Percentiles rank a stretch among this genome's conserved stretches.
Conservation (phyloP, 2,329 filamentous ascomycete genomes). For the Hypoxylon sp. region DNA sequence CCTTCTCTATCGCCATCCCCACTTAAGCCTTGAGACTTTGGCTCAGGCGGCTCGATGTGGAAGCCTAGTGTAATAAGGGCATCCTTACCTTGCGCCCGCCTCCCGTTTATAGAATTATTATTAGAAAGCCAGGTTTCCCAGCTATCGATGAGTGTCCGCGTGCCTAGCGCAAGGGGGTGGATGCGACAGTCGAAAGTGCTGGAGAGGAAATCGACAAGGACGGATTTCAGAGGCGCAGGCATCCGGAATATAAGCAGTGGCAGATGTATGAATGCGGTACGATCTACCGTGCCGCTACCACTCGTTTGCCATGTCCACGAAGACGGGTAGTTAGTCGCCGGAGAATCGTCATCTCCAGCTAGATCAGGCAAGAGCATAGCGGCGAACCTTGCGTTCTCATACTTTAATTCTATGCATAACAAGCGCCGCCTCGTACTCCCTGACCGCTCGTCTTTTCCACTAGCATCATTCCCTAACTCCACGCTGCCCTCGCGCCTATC, state of each 20-base stretch:
- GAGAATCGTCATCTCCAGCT: slow-evolving; percentile 15
- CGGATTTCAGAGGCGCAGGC: slow-evolving; percentile 66
- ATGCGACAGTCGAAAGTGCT: slow-evolving; percentile 71
- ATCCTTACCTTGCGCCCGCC: slow-evolving; percentile 59
- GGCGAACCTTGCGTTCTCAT: slow-evolving; percentile 67
- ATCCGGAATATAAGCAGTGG: slow-evolving; percentile 70
- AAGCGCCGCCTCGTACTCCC: slow-evolving; percentile 17
- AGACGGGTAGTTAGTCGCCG: slow-evolving; percentile 11
- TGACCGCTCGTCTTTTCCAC: not conserved
- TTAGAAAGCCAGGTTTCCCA: slow-evolving; percentile 68
- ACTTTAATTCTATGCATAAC: slow-evolving; percentile 65
- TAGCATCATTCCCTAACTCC: slow-evolving; percentile 29
- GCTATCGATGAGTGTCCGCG: slow-evolving; percentile 63
- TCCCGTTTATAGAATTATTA: slow-evolving; percentile 56
- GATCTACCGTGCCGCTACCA: slow-evolving; percentile 1
- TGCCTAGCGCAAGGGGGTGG: slow-evolving; percentile 65
- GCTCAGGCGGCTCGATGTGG: slow-evolving; percentile 56
- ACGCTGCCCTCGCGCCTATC: slow-evolving; percentile 33
- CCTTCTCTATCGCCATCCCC: slow-evolving; percentile 1
- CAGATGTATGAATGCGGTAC: slow-evolving; percentile 61
- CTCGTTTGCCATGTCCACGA: slow-evolving; percentile 47
- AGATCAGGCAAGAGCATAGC: slow-evolving; percentile 65
- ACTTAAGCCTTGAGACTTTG: not conserved
- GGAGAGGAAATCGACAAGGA: slow-evolving; percentile 67
- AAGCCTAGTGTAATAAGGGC: slow-evolving; percentile 68